These are phyloP conservation scores for Amaranthus tricolor DNA, from an alignment of 179 eudicot genomes.

Conservation along the genomic window DNA sequence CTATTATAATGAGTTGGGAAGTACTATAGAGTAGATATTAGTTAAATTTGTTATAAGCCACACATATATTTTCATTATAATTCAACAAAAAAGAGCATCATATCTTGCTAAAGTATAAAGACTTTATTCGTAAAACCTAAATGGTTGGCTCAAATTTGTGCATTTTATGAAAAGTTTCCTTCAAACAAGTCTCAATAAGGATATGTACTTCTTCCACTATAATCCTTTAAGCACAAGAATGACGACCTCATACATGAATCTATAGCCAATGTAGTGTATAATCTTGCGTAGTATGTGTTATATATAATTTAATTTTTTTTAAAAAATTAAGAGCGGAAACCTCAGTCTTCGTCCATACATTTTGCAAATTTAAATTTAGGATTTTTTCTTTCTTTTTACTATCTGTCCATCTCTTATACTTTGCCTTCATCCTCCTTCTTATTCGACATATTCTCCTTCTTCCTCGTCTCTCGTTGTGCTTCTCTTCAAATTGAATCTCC, in stretches of 20 bases:
- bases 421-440: too few species aligned
- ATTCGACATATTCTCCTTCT: too few species aligned
- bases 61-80: neutral
- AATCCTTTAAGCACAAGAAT: neutral
- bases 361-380: too few species aligned
- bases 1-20: too few species aligned
- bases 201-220: neutral
- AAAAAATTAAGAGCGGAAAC: too few species aligned
- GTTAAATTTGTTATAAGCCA: too few species aligned
- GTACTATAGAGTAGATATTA: too few species aligned
- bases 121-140: neutral
- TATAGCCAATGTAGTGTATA: neutral
- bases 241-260: neutral
- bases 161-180: neutral
- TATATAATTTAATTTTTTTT: neutral
- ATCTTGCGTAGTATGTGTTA: neutral
- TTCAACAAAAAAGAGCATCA: neutral
- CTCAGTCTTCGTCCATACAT: too few species aligned
- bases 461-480: too few species aligned
- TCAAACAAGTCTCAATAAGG: neutral
- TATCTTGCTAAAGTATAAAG: neutral
- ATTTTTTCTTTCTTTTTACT: too few species aligned
- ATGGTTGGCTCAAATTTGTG: constrained; percentile 3
- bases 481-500: too few species aligned
- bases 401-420: too few species aligned